A percentile compares a stretch with the other conserved stretches of the same genome.
Conservation (phyloP, 345 rosid genomes). For the Citrus sp. region DNA sequence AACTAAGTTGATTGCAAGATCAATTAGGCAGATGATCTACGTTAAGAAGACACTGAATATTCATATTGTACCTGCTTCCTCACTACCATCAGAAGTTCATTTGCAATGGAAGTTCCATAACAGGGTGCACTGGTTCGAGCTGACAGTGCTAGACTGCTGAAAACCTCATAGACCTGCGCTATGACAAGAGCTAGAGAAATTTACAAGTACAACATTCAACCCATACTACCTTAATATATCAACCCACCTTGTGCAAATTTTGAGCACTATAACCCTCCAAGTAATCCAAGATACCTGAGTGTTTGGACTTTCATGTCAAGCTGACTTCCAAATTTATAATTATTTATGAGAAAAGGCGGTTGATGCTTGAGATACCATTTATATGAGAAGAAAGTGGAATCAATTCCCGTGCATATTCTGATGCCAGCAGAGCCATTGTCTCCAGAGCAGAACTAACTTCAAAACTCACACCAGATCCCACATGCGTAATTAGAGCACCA, state of each 20-base stretch:
- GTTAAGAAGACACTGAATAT: background rate
- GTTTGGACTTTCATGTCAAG: slow-evolving; percentile 11
- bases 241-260: slow-evolving; percentile 64
- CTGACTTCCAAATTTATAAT: background rate
- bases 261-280: slow-evolving; percentile 73
- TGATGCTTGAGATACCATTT: slow-evolving; percentile 46
- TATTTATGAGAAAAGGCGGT: background rate
- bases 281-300: slow-evolving; percentile 79
- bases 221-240: slow-evolving; percentile 12
- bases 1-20: background rate
- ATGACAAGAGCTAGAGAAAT: slow-evolving; percentile 10
- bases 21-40: background rate
- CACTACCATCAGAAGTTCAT: slow-evolving; percentile 77
- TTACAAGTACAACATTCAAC: slow-evolving; percentile 2
- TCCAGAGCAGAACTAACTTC: slow-evolving; percentile 80
- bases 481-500: slow-evolving; percentile 76
- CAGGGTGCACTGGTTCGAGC: slow-evolving; percentile 39
- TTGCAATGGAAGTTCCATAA: slow-evolving; percentile 56
- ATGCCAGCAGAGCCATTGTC: slow-evolving; percentile 54
- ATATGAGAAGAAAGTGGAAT: slow-evolving; percentile 74
- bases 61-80: slow-evolving; percentile 64
- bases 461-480: slow-evolving; percentile 68
- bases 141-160: slow-evolving; percentile 56
- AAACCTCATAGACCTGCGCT: slow-evolving; percentile 75
- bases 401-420: slow-evolving; percentile 54